Conservation (phyloP, 495 filamentous ascomycete species). For the Amphirosellinia nigrospora region DNA sequence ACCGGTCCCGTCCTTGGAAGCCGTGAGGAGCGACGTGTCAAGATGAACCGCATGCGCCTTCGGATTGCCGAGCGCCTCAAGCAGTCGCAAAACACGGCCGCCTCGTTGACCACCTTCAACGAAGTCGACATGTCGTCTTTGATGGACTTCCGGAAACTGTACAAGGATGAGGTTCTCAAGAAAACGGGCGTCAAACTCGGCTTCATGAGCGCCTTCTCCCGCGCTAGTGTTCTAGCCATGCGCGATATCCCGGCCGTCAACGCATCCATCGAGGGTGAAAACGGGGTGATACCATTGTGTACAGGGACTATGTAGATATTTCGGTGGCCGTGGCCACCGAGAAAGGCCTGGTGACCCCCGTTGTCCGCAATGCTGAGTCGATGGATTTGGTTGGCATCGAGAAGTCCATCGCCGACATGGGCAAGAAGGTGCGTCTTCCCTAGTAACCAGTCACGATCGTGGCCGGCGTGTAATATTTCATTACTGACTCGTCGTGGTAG, state of each 20-base stretch:
- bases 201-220: constrained; percentile 98
- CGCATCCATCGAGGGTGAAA: constrained; percentile 94
- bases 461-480: not conserved
- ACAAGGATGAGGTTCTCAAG: constrained; percentile 96
- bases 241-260: constrained; percentile 94
- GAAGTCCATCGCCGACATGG: constrained; percentile 88
- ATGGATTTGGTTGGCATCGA: constrained; percentile 91
- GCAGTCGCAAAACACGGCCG: constrained; percentile 98
- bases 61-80: constrained; percentile 97
- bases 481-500: constrained; percentile 50
- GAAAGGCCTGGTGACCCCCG: constrained; percentile 95
- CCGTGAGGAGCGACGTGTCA: constrained; percentile 91
- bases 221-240: constrained; percentile 91
- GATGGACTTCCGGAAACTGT: constrained; percentile 95
- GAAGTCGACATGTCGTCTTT: constrained; percentile 99
- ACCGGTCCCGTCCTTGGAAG: constrained; percentile 62
- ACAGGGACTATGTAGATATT: constrained; percentile 97
- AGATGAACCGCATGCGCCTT: constrained; percentile 99
- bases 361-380: constrained; percentile 90
- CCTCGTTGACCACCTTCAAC: constrained; percentile 97
- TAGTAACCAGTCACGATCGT: not conserved
- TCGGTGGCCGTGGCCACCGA: constrained; percentile 97
- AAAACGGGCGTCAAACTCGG: constrained; percentile 97
- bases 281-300: constrained; percentile 98
- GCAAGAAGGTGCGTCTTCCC: constrained; percentile 75